Percentiles rank a stretch among this genome's conserved stretches.
Evolutionary conservation across 2,329 filamentous ascomycete species (phyloP).

Genomic region (Penicillium palitans): DNA sequence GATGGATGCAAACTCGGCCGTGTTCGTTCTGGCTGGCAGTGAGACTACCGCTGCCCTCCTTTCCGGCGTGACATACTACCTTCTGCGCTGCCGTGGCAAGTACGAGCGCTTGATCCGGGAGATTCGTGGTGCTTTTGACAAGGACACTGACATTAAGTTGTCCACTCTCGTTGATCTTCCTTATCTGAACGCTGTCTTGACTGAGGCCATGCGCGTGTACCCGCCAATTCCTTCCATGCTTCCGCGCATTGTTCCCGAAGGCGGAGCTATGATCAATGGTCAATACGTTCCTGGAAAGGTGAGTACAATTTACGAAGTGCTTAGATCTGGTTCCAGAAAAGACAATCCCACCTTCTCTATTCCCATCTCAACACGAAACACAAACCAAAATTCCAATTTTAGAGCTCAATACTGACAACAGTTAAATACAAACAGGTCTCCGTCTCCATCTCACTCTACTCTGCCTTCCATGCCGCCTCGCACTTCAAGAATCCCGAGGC

Average conservation of each 20-base stretch:
- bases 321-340: background rate
- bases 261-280: slow-evolving; percentile 29
- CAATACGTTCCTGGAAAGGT: slow-evolving; percentile 30
- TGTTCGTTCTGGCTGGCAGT: slow-evolving; percentile 29
- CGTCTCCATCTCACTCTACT: slow-evolving; percentile 18
- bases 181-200: slow-evolving; percentile 31
- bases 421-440: slow-evolving; percentile 11
- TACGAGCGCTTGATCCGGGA: slow-evolving; percentile 26
- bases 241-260: slow-evolving; percentile 32
- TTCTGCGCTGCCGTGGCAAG: slow-evolving; percentile 23
- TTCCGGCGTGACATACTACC: slow-evolving; percentile 26
- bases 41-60: slow-evolving; percentile 28
- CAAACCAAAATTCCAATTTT: background rate
- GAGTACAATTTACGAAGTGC: background rate
- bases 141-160: slow-evolving; percentile 22
- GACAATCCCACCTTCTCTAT: background rate
- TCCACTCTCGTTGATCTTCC: slow-evolving; percentile 15
- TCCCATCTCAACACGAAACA: background rate
- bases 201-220: slow-evolving; percentile 30
- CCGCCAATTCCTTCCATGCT: slow-evolving; percentile 33
- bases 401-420: background rate
- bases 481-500: slow-evolving; percentile 24
- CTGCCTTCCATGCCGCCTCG: slow-evolving; percentile 9
- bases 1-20: slow-evolving; percentile 26
- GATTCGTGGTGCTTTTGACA: slow-evolving; percentile 27